Percentiles rank a stretch among this genome's conserved stretches.
phyloP scores from a whole-genome alignment of 345 rosid genomes.

The Rhizophora mangle region DNA sequence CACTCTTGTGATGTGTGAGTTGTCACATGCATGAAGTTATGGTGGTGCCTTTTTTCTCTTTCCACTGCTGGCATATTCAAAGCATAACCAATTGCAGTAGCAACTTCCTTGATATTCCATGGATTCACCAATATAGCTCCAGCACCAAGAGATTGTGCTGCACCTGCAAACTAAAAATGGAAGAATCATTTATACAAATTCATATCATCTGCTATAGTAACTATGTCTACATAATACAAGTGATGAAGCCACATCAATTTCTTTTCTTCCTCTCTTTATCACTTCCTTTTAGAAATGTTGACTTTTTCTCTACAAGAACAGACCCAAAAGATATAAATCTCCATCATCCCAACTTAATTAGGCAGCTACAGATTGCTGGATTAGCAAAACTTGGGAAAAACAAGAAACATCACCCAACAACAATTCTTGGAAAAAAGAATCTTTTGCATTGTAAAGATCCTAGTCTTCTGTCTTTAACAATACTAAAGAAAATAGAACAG shows the following conservation, averaged over 20 bases:
- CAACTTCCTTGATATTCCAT: conserved; percentile 59
- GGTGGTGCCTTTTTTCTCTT: conserved; percentile 58
- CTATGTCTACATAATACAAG: not conserved
- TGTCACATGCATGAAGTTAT: conserved; percentile 56
- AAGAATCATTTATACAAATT: not conserved
- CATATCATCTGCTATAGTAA: not conserved
- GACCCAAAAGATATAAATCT: too few relatives aligned
- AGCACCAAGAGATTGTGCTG: conserved; percentile 66
- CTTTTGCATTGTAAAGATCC: not conserved
- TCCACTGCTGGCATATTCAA: conserved; percentile 55
- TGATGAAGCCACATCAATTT: not conserved
- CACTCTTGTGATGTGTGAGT: conserved; percentile 64
- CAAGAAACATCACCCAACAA: not conserved
- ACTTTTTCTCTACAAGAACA: too few relatives aligned
- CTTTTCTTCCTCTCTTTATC: not conserved
- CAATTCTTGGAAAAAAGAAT: not conserved
- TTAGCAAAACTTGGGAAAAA: too few relatives aligned
- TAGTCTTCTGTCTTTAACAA: not conserved
- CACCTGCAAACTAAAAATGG: conserved; percentile 55
- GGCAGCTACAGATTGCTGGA: not conserved
- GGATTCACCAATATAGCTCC: conserved; percentile 60
- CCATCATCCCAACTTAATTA: too few relatives aligned
- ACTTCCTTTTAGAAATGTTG: not conserved
- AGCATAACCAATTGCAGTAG: conserved; percentile 52
- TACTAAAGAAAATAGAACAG: not conserved